These are phyloP conservation scores for Ogataea nitratoaversa DNA, from an alignment of 805 yeast genomes.

Conservation along the genomic window DNA sequence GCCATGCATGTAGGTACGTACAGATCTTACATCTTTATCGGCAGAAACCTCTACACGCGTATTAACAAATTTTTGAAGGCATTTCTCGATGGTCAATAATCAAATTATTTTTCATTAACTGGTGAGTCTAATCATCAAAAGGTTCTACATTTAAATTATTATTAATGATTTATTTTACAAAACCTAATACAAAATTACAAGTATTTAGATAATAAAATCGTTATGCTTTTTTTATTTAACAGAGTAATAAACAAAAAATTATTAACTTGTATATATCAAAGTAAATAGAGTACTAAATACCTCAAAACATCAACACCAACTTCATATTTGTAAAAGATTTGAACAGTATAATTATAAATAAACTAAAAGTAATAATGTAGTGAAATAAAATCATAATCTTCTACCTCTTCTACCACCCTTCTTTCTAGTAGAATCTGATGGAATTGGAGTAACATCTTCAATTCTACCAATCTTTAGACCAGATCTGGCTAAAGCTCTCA, in stretches of 20 bases:
- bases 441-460: constrained; percentile 99
- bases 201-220: too few relatives aligned
- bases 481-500: constrained; percentile 99
- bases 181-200: too few relatives aligned
- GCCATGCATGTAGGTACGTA: background rate
- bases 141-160: too few relatives aligned
- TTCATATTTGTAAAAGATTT: background rate
- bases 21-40: background rate
- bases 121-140: too few relatives aligned
- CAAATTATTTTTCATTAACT: too few relatives aligned
- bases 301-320: constrained; percentile 7
- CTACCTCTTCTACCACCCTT: constrained; percentile 99
- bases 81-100: too few relatives aligned
- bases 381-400: constrained; percentile 61
- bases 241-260: constrained; percentile 8
- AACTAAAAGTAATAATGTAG: too few relatives aligned
- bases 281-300: constrained; percentile 6
- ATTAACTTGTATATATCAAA: constrained; percentile 11
- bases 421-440: constrained; percentile 99
- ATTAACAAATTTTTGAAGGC: too few relatives aligned
- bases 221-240: constrained; percentile 8
- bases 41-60: background rate
- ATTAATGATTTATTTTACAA: too few relatives aligned
- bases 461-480: constrained; percentile 99
- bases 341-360: background rate